Conservation (phyloP, 2,329 filamentous ascomycete species). For the Calonectria fujianensis region DNA sequence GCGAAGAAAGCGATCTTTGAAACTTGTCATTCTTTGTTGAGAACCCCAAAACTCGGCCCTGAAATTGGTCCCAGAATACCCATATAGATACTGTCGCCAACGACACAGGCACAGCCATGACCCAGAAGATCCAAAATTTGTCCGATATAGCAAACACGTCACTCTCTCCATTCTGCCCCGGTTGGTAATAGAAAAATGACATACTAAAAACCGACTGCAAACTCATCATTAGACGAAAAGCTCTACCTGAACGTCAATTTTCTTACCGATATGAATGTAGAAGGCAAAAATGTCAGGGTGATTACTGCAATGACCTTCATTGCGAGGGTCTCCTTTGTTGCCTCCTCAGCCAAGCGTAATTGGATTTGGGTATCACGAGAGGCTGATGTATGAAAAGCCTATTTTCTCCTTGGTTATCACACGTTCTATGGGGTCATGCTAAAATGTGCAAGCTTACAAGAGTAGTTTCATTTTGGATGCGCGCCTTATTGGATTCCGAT, state of each 20-base stretch:
- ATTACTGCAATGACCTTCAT: constrained; percentile 5
- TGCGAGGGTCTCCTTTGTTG: background rate
- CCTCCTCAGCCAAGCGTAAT: background rate
- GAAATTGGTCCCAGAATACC: constrained; percentile 1
- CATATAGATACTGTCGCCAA: background rate
- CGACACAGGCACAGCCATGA: background rate
- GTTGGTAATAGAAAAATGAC: constrained; percentile 2
- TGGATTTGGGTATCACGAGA: constrained; percentile 4
- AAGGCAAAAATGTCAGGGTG: background rate
- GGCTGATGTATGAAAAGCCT: background rate
- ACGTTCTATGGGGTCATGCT: background rate
- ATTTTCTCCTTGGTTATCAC: background rate
- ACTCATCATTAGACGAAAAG: background rate
- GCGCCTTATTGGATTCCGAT: background rate
- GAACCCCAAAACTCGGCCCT: background rate
- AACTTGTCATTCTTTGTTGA: background rate
- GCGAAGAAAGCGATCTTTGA: background rate
- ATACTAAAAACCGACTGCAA: background rate
- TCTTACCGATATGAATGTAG: constrained; percentile 1
- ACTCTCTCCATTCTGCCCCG: background rate
- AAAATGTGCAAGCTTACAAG: background rate
- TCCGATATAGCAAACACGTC: background rate
- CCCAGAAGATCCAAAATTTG: constrained; percentile 7
- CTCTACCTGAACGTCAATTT: background rate
- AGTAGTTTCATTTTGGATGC: background rate